These are phyloP conservation scores for Eimeria tenella DNA, from an alignment of 169 alveolate species.

Conservation along the genomic window DNA sequence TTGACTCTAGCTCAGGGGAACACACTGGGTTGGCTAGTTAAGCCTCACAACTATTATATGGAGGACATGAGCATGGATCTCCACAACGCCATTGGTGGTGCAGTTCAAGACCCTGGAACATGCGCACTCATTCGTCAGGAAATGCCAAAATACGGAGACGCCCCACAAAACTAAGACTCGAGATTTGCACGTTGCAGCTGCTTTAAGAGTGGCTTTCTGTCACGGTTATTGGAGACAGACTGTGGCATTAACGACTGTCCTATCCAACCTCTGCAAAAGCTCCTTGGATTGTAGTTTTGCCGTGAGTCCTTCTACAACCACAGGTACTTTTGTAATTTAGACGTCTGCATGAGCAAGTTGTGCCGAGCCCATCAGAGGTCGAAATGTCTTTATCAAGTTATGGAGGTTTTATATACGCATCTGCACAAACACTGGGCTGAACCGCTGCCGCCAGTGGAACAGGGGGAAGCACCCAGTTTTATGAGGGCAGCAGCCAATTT, in stretches of 20 bases:
- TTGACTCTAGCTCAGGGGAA: conserved; percentile 85
- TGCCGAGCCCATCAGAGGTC: no score
- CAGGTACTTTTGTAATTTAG: no score
- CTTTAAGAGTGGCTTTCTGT: no score
- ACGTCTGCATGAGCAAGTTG: no score
- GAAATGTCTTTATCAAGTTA: no score
- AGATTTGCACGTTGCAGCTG: not conserved
- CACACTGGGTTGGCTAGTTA: conserved; percentile 83
- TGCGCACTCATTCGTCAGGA: conserved; percentile 84
- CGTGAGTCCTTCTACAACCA: no score
- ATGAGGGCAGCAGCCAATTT: no score
- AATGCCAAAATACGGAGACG: conserved; percentile 66
- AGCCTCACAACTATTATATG: conserved; percentile 83
- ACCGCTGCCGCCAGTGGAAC: not conserved
- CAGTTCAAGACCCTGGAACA: conserved; percentile 84
- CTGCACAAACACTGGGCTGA: not conserved
- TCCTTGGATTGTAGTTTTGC: no score
- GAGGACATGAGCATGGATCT: conserved; percentile 84
- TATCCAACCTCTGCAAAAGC: no score
- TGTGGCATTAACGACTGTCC: no score
- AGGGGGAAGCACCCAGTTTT: not conserved
- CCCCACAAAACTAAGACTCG: not conserved
- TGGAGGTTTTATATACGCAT: not conserved
- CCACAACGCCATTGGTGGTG: conserved; percentile 85
- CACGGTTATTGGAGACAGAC: no score